Evolutionary conservation across 345 rosid species (phyloP), one percentile per base, ranked within the genome.

Genomic region (Citrus trifoliata): DNA sequence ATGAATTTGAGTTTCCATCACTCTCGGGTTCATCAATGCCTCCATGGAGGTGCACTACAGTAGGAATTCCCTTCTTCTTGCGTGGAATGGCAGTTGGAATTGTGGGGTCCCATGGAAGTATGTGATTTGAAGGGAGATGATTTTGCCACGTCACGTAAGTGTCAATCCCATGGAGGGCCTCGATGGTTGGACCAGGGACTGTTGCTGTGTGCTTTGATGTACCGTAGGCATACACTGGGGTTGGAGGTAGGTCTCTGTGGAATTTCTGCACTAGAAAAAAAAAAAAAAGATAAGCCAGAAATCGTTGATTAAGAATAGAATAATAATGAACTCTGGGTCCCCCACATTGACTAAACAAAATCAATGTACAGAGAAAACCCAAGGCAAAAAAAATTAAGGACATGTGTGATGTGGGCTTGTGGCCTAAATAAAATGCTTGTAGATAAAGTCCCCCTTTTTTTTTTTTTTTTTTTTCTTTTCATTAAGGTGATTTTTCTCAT

Each of bases 21-120:
- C 95, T 95, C 13, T 80, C 56, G 6, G 99, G 93, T 73, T 91
- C 97, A 74, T 88, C 83, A 67, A 94, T 88, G 4, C 86, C 91
- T 4, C 99, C 99, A 58, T 95, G 99, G 83, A 95, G 92, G 82
- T 95, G 99, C 71, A 95, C 99, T 28, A 95, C 99, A 6, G 99
- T 91, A 32, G 99, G 97, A 8, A 95, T 63, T 21, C 99, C 98
- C 67, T 79, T 85, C 72, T 75, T 80, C 68, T 40, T 55, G 56
- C 76, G 10, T 0, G 98, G 81, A 0, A 74, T 68, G 5, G 99
- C 98, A 0, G 95, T 92, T 0, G 92, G 97, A 76, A 94, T 89
- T 0, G 98, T 95, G 0, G 89, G 89, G 82, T 94, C 99, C 99
- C 95, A 93, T 0, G 97, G 98, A 64, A 95, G 94, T 30, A 95